Evolutionary conservation across 768 basidiomycete species (phyloP).

Genomic region (Lactifluus hygrophoroides): DNA sequence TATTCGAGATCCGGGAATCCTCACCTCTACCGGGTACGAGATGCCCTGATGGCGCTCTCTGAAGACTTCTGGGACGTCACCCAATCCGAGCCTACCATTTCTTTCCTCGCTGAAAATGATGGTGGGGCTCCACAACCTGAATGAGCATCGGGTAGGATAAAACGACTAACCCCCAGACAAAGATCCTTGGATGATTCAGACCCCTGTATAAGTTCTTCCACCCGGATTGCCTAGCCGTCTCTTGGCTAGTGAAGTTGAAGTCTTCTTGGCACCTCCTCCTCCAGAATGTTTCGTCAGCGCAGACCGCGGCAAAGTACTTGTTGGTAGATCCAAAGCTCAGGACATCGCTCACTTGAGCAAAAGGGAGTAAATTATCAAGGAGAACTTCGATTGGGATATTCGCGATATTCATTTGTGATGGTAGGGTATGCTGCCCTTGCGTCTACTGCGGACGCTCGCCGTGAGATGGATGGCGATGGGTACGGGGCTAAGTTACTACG

Average conservation of each 20-base stretch:
- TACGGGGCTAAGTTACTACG: neutral
- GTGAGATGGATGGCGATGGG: no score
- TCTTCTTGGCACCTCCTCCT: conserved; percentile 56
- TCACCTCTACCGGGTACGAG: conserved; percentile 58
- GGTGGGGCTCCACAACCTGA: neutral
- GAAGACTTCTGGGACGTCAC: conserved; percentile 29
- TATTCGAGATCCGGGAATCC: conserved; percentile 50
- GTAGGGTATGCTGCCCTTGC: neutral
- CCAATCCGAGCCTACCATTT: conserved; percentile 57
- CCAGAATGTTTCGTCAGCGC: conserved; percentile 75
- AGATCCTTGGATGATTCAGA: conserved; percentile 44
- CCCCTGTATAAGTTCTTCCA: conserved; percentile 77
- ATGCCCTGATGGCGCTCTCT: conserved; percentile 30
- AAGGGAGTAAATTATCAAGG: conserved; percentile 61
- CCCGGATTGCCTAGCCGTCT: conserved; percentile 65
- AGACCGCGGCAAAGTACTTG: conserved; percentile 51
- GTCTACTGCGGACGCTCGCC: no score
- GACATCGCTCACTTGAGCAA: conserved; percentile 46
- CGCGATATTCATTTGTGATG: conserved; percentile 33
- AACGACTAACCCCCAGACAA: conserved; percentile 51
- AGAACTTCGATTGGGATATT: conserved; percentile 71
- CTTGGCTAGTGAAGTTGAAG: conserved; percentile 67
- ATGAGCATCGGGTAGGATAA: neutral
- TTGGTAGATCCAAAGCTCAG: conserved; percentile 51
- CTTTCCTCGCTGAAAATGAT: conserved; percentile 41